A percentile compares a stretch with the other conserved stretches of the same genome.
Conservation (phyloP, 345 rosid genomes). For the Gossypium stocksii region DNA sequence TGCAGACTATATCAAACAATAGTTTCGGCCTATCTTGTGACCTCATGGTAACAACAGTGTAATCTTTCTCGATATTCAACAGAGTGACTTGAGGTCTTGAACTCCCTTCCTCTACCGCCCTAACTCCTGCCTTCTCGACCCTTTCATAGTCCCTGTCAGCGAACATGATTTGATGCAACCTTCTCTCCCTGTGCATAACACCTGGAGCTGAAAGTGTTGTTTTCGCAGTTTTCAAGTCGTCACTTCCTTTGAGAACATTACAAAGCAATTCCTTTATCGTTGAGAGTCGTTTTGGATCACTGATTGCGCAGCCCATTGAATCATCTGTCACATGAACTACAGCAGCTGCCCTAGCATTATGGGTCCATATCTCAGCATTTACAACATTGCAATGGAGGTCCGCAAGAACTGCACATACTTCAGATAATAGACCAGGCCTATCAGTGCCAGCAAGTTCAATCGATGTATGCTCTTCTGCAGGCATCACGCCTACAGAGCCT, state of each 20-base stretch:
- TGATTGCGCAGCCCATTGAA: constrained; percentile 52
- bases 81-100: constrained; percentile 62
- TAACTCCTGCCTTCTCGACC: constrained; percentile 34
- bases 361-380: constrained; percentile 93
- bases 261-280: constrained; percentile 55
- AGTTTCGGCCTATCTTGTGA: constrained; percentile 81
- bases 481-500: constrained; percentile 72
- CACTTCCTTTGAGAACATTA: constrained; percentile 58
- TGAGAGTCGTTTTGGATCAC: constrained; percentile 61
- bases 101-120: constrained; percentile 31
- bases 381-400: constrained; percentile 80
- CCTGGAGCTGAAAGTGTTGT: constrained; percentile 59
- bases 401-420: constrained; percentile 84
- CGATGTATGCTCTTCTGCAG: constrained; percentile 70
- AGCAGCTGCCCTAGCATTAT: constrained; percentile 89
- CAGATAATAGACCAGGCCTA: constrained; percentile 86
- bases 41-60: constrained; percentile 76
- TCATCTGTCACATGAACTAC: constrained; percentile 71
- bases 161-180: constrained; percentile 93
- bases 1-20: constrained; percentile 81
- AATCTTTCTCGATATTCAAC: constrained; percentile 71
- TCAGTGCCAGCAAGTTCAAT: constrained; percentile 81
- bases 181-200: constrained; percentile 57
- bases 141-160: constrained; percentile 89
- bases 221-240: constrained; percentile 57